A percentile compares a stretch with the other conserved stretches of the same genome.
Conservation (phyloP, 2,329 filamentous ascomycete species). For the Geosmithia morbida region DNA sequence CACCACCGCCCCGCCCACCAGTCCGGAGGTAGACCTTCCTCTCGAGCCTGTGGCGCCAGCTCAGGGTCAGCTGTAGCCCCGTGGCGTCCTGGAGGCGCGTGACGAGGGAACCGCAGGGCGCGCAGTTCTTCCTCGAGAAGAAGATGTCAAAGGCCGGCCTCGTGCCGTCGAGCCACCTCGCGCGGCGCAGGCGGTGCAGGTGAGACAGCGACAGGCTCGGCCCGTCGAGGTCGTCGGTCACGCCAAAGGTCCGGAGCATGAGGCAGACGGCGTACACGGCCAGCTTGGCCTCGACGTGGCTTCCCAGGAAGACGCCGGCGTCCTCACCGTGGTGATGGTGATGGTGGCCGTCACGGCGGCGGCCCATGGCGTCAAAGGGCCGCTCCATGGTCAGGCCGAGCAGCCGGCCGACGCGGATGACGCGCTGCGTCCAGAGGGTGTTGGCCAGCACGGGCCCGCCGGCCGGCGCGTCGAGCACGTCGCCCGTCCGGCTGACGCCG, state of each 20-base stretch:
- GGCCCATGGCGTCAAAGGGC: constrained; percentile 11
- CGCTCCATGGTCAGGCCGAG: constrained; percentile 14
- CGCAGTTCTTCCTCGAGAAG: constrained; percentile 19
- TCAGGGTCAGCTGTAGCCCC: constrained; percentile 11
- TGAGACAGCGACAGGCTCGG: constrained; percentile 7
- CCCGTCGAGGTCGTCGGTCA: constrained; percentile 8
- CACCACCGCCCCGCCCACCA: background rate
- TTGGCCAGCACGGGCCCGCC: constrained; percentile 12
- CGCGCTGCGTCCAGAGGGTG: constrained; percentile 14
- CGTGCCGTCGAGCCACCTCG: constrained; percentile 11
- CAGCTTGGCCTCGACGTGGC: constrained; percentile 25
- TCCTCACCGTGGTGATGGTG: background rate
- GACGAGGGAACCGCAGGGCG: constrained; percentile 11
- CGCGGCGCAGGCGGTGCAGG: constrained; percentile 9
- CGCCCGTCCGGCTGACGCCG: constrained; percentile 11
- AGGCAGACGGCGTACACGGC: constrained; percentile 16
- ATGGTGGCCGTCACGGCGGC: too few species aligned
- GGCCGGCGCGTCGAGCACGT: constrained; percentile 11
- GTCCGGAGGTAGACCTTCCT: constrained; percentile 9
- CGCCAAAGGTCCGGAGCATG: constrained; percentile 11
- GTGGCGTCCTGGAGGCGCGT: constrained; percentile 10
- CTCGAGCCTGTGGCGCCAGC: constrained; percentile 13
- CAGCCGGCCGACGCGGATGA: constrained; percentile 11
- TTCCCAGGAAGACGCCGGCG: constrained; percentile 14
- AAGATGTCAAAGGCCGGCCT: constrained; percentile 16